Base-by-base conservation (phyloP, 1,139 yeast genomes). In the Candida tunisiensis region DNA sequence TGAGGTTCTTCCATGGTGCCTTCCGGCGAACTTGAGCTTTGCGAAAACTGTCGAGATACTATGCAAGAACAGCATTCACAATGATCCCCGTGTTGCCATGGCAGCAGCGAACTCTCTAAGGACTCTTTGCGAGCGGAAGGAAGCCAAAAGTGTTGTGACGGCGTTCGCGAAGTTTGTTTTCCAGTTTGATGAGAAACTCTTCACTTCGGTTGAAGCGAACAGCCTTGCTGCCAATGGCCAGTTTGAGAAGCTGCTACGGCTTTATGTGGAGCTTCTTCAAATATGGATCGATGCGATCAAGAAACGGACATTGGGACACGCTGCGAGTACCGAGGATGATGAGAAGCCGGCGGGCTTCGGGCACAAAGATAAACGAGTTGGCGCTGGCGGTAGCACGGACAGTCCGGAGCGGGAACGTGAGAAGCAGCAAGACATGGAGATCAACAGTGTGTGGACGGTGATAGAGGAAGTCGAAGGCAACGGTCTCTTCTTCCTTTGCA, bases 381-480 rank as follows among this genome's bases (percentile, higher is more conserved):
- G 7, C 13, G 11, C 6, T 10, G 15, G 8, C 14, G 6, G n/a
- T 5, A 20, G 22, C 15, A 7, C 22, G 5, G 22, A 12, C 14
- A 7, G 14, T 4, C 22, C 9, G 11, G 19, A 7, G 19, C 11
- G 14, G 7, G 22, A 20, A 3, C 25, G 49, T 19, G 62, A 56
- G 28, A 61, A 67, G 5, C 55, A 65, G 12, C 88, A 79, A 33
- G 83, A 74, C 32, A 51, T 80, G 25, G 91, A 78, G 41, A 62
- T 85, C 65, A 78, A 78, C 40, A 71, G 70, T 21, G 70, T 80
- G 23, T 72, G 80, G 39, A 75, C 93, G 0, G 74, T 78, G 0
- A 74, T 85, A 27, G 96, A 88, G 48, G 95, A 85, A 38, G 78
- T 85, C 6, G 98, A 91, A 52, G 96, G 98, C 1, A 82, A 85